These are phyloP conservation scores for Pseudocercospora eumusae DNA, from an alignment of 2,329 filamentous ascomycete genomes.

Conservation along the genomic window DNA sequence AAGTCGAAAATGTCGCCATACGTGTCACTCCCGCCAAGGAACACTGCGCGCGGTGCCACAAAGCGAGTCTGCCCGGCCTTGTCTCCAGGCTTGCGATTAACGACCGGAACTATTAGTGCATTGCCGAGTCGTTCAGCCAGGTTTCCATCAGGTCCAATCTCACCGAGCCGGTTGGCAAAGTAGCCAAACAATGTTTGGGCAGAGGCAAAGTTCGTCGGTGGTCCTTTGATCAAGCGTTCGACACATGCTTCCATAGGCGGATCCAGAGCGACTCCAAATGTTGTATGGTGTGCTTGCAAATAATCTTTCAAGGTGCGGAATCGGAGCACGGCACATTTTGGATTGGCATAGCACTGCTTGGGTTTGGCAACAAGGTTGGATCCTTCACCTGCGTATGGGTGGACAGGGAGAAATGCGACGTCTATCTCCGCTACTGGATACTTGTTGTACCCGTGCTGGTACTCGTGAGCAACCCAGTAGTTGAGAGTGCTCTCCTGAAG, in stretches of 20 bases:
- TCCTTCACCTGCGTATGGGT: slow-evolving; percentile 63
- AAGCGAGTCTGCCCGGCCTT: slow-evolving; percentile 48
- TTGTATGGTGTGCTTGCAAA: slow-evolving; percentile 75
- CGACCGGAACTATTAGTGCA: slow-evolving; percentile 71
- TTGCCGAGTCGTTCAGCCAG: slow-evolving; percentile 62
- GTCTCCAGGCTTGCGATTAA: slow-evolving; percentile 27
- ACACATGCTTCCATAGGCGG: slow-evolving; percentile 78
- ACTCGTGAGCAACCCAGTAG: slow-evolving; percentile 81
- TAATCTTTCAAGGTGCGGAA: slow-evolving; percentile 76
- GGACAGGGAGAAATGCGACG: slow-evolving; percentile 64
- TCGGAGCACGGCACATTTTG: slow-evolving; percentile 72
- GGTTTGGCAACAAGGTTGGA: slow-evolving; percentile 65
- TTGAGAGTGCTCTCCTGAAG: slow-evolving; percentile 70
- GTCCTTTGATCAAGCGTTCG: slow-evolving; percentile 68
- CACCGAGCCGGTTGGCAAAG: slow-evolving; percentile 73
- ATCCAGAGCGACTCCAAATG: slow-evolving; percentile 83
- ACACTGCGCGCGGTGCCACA: slow-evolving; percentile 72
- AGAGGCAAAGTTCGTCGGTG: slow-evolving; percentile 66
- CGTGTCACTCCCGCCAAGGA: slow-evolving; percentile 70
- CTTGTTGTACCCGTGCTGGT: slow-evolving; percentile 70
- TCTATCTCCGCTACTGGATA: slow-evolving; percentile 58
- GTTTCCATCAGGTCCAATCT: slow-evolving; percentile 62
- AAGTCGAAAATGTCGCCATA: slow-evolving; percentile 96
- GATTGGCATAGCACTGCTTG: slow-evolving; percentile 78
- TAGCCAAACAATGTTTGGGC: slow-evolving; percentile 79